Evolutionary conservation across 108 stramenopile species (phyloP), one percentile per base, ranked within the genome.

Genomic region (Nannochloropsis gaditana): DNA sequence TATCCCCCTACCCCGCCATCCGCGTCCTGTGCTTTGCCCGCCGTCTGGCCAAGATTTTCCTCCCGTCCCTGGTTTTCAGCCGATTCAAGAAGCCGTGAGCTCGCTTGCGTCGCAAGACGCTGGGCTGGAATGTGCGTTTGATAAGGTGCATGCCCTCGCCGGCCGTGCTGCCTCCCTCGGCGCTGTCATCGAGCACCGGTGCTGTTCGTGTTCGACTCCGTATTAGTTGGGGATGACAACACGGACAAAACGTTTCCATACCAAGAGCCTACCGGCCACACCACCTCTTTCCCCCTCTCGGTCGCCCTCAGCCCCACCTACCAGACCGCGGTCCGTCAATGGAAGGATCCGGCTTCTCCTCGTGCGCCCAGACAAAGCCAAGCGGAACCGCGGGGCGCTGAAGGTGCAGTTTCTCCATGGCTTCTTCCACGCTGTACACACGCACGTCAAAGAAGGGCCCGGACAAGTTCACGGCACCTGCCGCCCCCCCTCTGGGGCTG

Each of bases 401-500:
- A n/a, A 73, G 15, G 59, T 73, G 59, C 4, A 73, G 59, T n/a
- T 73, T 73, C 59, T 73, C 59, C 59, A 73, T 73, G 59, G 59
- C 59, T n/a, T 73, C 59, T 15, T 73, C 59, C 4, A 73, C 59
- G 59, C n/a, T 73, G 59, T n/a, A 73, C 19, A 73, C 59, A n/a
- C 59, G 59, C 19, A 73, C 19, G 59, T 73, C 59, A n/a, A 73
- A 73, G 59, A 73, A 73, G 59, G 59, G 59, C 59, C 59, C 59
- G 19, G 59, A 6, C 59, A n/a, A n/a, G 8, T 73, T 73, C 15
- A n/a, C 2, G 2, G 59, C 4, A n/a, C n/a, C 59, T n/a, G 8
- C 19, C 19, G 59, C n/a, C 19, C 4, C n/a, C 19, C 59, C n/a
- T n/a, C 59, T n/a, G 59, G 19, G 15, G 3, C 59, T 73, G 59